Conservation (phyloP, 1,284 basidiomycete species). For the Marasmius oreades region DNA sequence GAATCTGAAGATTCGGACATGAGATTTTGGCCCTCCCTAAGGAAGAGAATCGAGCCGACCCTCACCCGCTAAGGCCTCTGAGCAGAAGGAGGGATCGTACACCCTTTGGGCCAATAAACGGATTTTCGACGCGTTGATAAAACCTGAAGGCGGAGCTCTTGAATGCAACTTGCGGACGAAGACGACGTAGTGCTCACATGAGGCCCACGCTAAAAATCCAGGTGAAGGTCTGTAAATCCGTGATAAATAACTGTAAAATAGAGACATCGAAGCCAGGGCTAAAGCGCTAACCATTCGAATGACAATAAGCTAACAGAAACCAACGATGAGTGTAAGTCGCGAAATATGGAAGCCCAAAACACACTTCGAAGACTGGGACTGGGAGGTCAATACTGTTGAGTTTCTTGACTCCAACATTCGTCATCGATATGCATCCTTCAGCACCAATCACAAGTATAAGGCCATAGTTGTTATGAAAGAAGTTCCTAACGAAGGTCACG, state of each 20-base stretch:
- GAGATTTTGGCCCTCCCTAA: not conserved
- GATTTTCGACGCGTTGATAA: conserved; percentile 41
- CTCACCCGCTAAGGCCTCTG: conserved; percentile 52
- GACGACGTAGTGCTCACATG: conserved; percentile 14
- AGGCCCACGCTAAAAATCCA: conserved; percentile 20
- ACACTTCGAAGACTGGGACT: conserved; percentile 54
- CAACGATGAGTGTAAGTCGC: not conserved
- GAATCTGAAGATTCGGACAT: conserved; percentile 36
- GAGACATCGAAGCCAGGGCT: not conserved
- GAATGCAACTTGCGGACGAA: not conserved
- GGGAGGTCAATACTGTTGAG: conserved; percentile 57
- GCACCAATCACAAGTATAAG: conserved; percentile 56
- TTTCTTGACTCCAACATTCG: conserved; percentile 61
- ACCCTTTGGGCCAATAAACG: conserved; percentile 54
- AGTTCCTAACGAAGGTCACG: not conserved
- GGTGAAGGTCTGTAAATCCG: conserved; percentile 18
- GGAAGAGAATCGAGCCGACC: not conserved
- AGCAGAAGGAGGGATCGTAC: conserved; percentile 45
- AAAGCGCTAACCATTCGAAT: conserved; percentile 17
- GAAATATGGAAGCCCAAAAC: not conserved
- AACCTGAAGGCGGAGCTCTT: conserved; percentile 7
- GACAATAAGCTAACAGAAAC: conserved; percentile 14
- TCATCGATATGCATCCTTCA: conserved; percentile 60
- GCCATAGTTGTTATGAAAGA: conserved; percentile 44
- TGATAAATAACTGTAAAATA: not conserved